phyloP scores from a whole-genome alignment of 768 basidiomycete species.

The Lyophyllum semitale region DNA sequence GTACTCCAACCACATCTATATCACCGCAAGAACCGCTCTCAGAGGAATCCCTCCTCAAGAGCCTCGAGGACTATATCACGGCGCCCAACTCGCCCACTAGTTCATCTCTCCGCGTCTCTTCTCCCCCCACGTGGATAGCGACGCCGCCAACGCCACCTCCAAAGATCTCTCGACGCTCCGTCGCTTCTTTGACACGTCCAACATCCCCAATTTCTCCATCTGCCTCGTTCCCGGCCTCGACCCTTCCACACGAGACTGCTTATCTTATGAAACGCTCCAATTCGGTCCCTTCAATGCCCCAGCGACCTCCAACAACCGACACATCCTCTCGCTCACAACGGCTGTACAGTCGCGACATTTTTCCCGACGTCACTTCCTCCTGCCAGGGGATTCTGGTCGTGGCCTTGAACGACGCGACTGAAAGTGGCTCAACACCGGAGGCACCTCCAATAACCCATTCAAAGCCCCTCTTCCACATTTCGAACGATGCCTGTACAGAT shows the following conservation, averaged over 20 bases:
- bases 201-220: slow-evolving; percentile 39
- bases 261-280: slow-evolving; percentile 36
- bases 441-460: slow-evolving; percentile 8
- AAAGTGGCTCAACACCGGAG: slow-evolving; percentile 5
- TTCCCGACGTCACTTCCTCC: not conserved
- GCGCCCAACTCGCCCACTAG: slow-evolving; percentile 23
- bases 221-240: slow-evolving; percentile 47
- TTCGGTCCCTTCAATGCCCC: slow-evolving; percentile 42
- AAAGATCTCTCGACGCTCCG: slow-evolving; percentile 38
- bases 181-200: slow-evolving; percentile 33
- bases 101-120: slow-evolving; percentile 18
- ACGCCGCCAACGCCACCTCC: slow-evolving; percentile 61
- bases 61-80: slow-evolving; percentile 17
- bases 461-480: slow-evolving; percentile 36
- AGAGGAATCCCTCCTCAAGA: slow-evolving; percentile 11
- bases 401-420: slow-evolving; percentile 4
- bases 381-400: slow-evolving; percentile 2
- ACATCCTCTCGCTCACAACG: slow-evolving; percentile 15
- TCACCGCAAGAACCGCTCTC: slow-evolving; percentile 24
- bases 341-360: not conserved
- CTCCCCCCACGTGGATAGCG: slow-evolving; percentile 57
- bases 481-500: slow-evolving; percentile 28
- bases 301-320: slow-evolving; percentile 18
- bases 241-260: slow-evolving; percentile 28
- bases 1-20: slow-evolving; percentile 44